phyloP scores from a whole-genome alignment of 257 asterid genomes.

The Cordia subcordata region DNA sequence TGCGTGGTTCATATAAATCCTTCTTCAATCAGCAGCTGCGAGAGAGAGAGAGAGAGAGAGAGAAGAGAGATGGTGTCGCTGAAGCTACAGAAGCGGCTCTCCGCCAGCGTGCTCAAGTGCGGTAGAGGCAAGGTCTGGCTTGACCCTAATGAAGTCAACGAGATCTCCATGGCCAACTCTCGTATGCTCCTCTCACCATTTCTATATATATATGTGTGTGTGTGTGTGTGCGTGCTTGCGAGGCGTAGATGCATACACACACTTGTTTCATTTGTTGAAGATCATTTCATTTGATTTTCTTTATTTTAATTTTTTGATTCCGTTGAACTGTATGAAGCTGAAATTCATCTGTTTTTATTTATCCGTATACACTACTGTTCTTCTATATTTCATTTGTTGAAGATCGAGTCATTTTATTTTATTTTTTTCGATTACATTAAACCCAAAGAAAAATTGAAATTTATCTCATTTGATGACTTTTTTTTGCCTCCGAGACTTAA shows the following conservation, averaged over 20 bases:
- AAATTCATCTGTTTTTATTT: neutral
- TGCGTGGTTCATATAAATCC: neutral
- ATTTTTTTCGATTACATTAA: too few relatives aligned
- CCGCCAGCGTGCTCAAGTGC: slow-evolving; percentile 88
- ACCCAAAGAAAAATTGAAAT: too few relatives aligned
- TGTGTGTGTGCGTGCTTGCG: too few relatives aligned
- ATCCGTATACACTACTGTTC: too few relatives aligned
- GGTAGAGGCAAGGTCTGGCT: slow-evolving; percentile 94
- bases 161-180: slow-evolving; percentile 91
- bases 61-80: slow-evolving; percentile 59
- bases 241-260: neutral
- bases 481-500: too few relatives aligned
- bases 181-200: slow-evolving; percentile 31
- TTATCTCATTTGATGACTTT: too few relatives aligned
- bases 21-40: neutral
- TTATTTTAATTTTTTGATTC: neutral
- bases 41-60: slow-evolving; percentile 3
- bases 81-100: slow-evolving; percentile 86
- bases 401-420: too few relatives aligned
- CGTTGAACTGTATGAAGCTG: neutral
- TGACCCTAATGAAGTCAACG: slow-evolving; percentile 80
- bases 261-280: neutral
- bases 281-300: neutral
- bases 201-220: too few relatives aligned
- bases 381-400: too few relatives aligned